Evolutionary conservation across 441 rosid species (phyloP).

Genomic region (Croton setiger): DNA sequence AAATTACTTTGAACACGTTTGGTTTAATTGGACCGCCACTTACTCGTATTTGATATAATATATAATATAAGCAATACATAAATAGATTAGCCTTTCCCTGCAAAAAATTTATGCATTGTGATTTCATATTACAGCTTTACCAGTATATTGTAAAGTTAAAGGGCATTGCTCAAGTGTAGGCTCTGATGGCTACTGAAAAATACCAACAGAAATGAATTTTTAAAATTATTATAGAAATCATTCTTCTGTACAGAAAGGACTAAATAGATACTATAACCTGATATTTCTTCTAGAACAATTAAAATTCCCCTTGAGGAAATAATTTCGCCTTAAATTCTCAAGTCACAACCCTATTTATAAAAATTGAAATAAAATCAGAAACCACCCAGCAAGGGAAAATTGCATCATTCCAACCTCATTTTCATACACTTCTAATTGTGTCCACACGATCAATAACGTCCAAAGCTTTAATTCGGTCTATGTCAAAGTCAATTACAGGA

Average conservation of each 20-base stretch:
- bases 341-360: not conserved
- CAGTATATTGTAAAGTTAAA: too few species aligned
- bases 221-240: slow-evolving; percentile 19
- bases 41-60: too few species aligned
- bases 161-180: too few species aligned
- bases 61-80: too few species aligned
- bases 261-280: slow-evolving; percentile 20
- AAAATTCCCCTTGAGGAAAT: slow-evolving; percentile 16
- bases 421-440: slow-evolving; percentile 57
- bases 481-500: slow-evolving; percentile 69
- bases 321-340: slow-evolving; percentile 21
- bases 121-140: too few species aligned
- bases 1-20: too few species aligned
- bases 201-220: not conserved
- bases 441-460: slow-evolving; percentile 93
- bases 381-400: slow-evolving; percentile 6
- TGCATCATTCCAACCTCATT: slow-evolving; percentile 11
- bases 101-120: too few species aligned
- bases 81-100: too few species aligned
- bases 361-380: slow-evolving; percentile 1
- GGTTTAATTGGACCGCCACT: too few species aligned
- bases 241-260: slow-evolving; percentile 34
- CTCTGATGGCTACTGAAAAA: not conserved
- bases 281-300: slow-evolving; percentile 21
- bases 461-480: slow-evolving; percentile 75